Conservation (phyloP, 768 basidiomycete genomes). For the Pulveroboletus sp. region DNA sequence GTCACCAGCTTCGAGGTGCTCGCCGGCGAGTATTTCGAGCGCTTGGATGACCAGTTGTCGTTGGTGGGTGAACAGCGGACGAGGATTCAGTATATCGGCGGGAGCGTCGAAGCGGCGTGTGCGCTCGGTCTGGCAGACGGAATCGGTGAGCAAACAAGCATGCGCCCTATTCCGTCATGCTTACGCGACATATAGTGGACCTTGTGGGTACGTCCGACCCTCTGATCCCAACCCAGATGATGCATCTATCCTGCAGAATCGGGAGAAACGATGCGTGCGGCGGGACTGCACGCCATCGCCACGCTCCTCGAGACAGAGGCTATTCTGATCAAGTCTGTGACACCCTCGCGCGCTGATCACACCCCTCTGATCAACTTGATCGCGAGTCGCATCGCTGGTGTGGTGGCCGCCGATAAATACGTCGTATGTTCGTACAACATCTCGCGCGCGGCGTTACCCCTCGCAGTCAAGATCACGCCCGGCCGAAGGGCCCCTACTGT, state of each 20-base stretch:
- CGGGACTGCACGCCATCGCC: conserved; percentile 89
- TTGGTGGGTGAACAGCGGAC: conserved; percentile 62
- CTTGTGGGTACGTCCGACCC: conserved; percentile 69
- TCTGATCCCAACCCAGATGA: no score
- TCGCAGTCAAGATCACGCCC: conserved; percentile 74
- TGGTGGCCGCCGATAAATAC: conserved; percentile 83
- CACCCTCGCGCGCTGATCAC: conserved; percentile 60
- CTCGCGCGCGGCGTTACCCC: conserved; percentile 54
- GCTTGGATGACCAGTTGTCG: conserved; percentile 54
- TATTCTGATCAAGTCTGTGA: conserved; percentile 82
- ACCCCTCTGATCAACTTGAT: conserved; percentile 72
- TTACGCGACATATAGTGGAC: conserved; percentile 58
- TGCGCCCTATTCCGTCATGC: not conserved
- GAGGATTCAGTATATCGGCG: conserved; percentile 92
- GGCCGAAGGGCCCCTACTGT: conserved; percentile 90
- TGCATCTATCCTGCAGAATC: conserved; percentile 63
- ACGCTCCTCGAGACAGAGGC: conserved; percentile 87
- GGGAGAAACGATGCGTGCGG: conserved; percentile 99
- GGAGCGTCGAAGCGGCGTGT: conserved; percentile 98
- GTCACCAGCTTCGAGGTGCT: conserved; percentile 96
- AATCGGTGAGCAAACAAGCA: conserved; percentile 59
- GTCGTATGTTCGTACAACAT: conserved; percentile 94
- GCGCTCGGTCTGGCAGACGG: conserved; percentile 95
- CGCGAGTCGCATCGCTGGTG: conserved; percentile 86
- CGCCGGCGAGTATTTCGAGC: conserved; percentile 71